Base-by-base conservation (phyloP, 2,329 filamentous ascomycete species). In the Didymella segeticola region DNA sequence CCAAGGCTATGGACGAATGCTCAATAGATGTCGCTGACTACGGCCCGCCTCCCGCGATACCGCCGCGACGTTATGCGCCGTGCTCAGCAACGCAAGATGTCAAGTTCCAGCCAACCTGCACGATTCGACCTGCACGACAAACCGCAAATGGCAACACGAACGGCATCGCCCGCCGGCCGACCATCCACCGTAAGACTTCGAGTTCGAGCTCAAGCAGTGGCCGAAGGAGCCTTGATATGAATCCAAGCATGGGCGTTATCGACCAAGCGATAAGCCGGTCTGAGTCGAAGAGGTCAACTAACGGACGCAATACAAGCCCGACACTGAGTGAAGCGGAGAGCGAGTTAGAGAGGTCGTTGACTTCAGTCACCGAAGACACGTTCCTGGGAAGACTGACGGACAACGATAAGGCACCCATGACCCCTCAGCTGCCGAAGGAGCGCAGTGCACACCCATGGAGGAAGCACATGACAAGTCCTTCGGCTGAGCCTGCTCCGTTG, bases 271-370 rank as follows among this genome's bases (percentile, higher is more conserved):
- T 67, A 20, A 53, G 45, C 33, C 63, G 62, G 12, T 61, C 58
- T 5, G 47, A 53, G 25, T 60, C 69, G 23, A 62, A 54, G 22
- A 58, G 65, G 36, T 57, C 58, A 23, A 53, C 26, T 36, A 41
- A 26, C 23, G 39, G 46, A n/a, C 36, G 43, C 36, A 59, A 30
- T 17, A 34, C 62, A 15, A 81, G 76, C 50, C 78, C 78, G n/a
- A 79, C 78, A 1, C 65, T 80, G 41, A 80, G 78, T 54, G 75
- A 81, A 62, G 78, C 78, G 9, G 78, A 77, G 58, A 61, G 71
- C 11, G 77, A 78, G 23, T 60, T 75, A 17, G 64, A 72, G 25
- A 58, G 67, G 33, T 62, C 70, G 15, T 63, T 75, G n/a, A 58
- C 58, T 42, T 64, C 76, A 3, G 66, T 77, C 31, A 57, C 57